Evolutionary conservation across 208 protist species (phyloP), one percentile per base, ranked within the genome.

Genomic region (Tetramitus jugosus): DNA sequence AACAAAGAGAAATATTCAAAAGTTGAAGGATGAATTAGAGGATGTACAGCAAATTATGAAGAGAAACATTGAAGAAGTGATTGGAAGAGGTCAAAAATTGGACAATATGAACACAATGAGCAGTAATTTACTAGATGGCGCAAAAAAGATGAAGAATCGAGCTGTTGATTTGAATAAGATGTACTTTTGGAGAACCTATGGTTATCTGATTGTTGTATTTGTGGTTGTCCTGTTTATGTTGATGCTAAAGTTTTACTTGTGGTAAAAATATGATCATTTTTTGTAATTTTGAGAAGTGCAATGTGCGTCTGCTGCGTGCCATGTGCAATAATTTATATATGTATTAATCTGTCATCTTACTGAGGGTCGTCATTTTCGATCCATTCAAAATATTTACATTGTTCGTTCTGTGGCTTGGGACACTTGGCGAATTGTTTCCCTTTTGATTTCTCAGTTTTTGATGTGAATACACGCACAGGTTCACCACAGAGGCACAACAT

Each of bases 31-130:
- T 39, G 67, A 74, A 49, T 53, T 74, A 14, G 10, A 45, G 33
- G 74, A 77, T 40, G 46, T 77, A 23, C 74, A 77, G 6, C 37
- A 61, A 3, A 77, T 77, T 39, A 77, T 77, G 3, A 45, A 39
- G 10, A 77, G 42, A n/a, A 61, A 60, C 23, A 37, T 77, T 37
- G 17, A 31, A 0, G 74, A 77, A 29, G 43, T 77, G 14, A 52
- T 77, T 61, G 74, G 46, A 42, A 31, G 74, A 61, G 74, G 74
- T 14, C 7, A n/a, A 26, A 2, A 77, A 69, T 53, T 77, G 23
- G 31, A 77, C 26, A 31, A 61, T 39, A 45, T 76, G 71, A 43
- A 10, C 29, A 49, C 13, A 4, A 76, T 76, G 35, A 52, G 62
- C 33, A 43, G 6, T n/a, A 37, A 68, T 37, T 43, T 68, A 20